Evolutionary conservation across 805 yeast genomes (phyloP).

Genomic region (Yamadazyma tumulicola): DNA sequence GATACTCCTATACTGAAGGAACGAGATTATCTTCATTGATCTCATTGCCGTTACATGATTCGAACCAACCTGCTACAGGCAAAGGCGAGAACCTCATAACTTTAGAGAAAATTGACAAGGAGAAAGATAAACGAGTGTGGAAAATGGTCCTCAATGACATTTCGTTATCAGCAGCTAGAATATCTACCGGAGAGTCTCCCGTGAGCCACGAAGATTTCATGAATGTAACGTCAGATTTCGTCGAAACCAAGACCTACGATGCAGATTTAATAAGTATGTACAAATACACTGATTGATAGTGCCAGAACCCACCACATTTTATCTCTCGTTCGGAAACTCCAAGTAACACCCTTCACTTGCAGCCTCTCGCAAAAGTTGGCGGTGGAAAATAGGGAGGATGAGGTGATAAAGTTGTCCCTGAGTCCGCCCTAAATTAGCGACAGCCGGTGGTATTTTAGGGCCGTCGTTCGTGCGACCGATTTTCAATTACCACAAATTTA

Average conservation of each 20-base stretch:
- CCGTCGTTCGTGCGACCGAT: not conserved
- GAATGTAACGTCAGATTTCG: conserved; percentile 25
- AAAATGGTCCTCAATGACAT: conserved; percentile 29
- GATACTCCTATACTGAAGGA: conserved; percentile 9
- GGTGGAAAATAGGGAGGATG: too few relatives aligned
- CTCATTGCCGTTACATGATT: too few relatives aligned
- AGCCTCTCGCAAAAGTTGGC: too few relatives aligned
- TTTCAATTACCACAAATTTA: conserved; percentile 13
- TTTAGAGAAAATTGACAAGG: not conserved
- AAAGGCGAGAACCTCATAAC: too few relatives aligned
- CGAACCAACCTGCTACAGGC: not conserved
- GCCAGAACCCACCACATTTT: too few relatives aligned
- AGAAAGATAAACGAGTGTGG: conserved; percentile 20
- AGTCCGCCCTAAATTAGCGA: too few relatives aligned
- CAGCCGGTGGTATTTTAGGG: too few relatives aligned
- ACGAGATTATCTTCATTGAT: conserved; percentile 1
- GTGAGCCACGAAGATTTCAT: conserved; percentile 18
- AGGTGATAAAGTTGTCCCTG: too few relatives aligned
- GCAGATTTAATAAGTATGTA: conserved; percentile 2
- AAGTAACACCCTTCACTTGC: too few relatives aligned
- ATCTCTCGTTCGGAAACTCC: too few relatives aligned
- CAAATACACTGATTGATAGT: too few relatives aligned
- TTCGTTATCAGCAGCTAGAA: conserved; percentile 34
- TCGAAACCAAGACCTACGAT: conserved; percentile 17
- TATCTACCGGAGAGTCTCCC: conserved; percentile 31